Evolutionary conservation across 345 rosid genomes (phyloP).

Genomic region (Ailanthus altissimus): DNA sequence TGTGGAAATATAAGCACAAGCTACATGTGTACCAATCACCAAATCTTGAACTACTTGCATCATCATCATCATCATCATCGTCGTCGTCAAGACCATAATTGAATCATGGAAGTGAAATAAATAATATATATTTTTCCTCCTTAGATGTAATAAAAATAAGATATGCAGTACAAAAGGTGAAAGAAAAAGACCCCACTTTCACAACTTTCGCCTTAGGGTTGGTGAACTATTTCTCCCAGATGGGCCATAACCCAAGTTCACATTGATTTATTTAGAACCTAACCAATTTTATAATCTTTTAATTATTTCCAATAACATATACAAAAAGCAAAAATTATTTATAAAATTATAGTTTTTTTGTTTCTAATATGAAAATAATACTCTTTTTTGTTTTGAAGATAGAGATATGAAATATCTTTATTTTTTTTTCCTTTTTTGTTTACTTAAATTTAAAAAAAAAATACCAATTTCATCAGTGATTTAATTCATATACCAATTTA

Average conservation of each 20-base stretch:
- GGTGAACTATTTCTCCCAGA: conserved; percentile 23
- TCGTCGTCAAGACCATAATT: conserved; percentile 20
- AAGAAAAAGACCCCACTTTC: conserved; percentile 12
- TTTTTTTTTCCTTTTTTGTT: no score
- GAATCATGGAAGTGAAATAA: conserved; percentile 7
- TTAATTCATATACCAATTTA: no score
- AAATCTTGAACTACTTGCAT: conserved; percentile 9
- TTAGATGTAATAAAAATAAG: neutral
- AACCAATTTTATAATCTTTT: neutral
- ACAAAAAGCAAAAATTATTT: no score
- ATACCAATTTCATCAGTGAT: no score
- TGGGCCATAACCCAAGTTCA: conserved; percentile 12
- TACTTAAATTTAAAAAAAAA: no score
- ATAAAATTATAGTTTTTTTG: neutral
- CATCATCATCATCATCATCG: conserved; percentile 19
- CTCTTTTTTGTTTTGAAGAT: no score
- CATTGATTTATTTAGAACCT: neutral
- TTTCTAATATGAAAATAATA: no score
- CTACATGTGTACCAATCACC: conserved; percentile 23
- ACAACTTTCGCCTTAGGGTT: conserved; percentile 20
- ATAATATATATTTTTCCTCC: neutral
- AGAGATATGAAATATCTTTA: no score
- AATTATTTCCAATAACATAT: neutral
- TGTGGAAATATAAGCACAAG: conserved; percentile 16
- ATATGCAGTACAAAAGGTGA: neutral